These are phyloP conservation scores for Lanmaoa pseudosensibilis DNA, from an alignment of 768 basidiomycete species.

Conservation along the genomic window DNA sequence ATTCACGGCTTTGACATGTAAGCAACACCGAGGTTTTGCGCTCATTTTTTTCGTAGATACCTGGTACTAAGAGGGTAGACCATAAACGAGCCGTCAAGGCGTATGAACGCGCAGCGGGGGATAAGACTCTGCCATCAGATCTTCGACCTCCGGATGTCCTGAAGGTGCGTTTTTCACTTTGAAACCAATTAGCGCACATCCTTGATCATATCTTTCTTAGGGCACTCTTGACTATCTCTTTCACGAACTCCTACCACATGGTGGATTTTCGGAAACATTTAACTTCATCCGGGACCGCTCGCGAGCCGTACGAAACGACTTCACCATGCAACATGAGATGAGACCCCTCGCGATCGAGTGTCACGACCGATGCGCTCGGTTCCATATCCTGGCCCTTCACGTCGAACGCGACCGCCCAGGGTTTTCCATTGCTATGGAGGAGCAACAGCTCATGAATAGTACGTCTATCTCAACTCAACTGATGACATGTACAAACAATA, in stretches of 20 bases:
- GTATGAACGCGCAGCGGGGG: constrained; percentile 93
- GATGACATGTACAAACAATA: not conserved
- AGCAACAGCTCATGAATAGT: constrained; percentile 93
- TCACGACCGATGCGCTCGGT: constrained; percentile 91
- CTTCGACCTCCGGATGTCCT: constrained; percentile 84
- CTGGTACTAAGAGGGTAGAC: constrained; percentile 82
- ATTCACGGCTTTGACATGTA: constrained; percentile 1
- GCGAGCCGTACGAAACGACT: constrained; percentile 87
- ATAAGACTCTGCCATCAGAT: constrained; percentile 89
- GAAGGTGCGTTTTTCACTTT: constrained; percentile 47
- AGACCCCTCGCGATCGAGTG: constrained; percentile 80
- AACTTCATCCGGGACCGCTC: constrained; percentile 92
- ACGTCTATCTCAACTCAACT: constrained; percentile 29
- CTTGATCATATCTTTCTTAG: constrained; percentile 37
- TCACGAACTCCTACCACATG: constrained; percentile 68
- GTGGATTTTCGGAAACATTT: constrained; percentile 69
- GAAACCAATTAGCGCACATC: not conserved
- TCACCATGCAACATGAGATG: constrained; percentile 87
- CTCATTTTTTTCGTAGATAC: constrained; percentile 57
- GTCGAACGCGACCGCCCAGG: constrained; percentile 52
- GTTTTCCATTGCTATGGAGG: constrained; percentile 71
- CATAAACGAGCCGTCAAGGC: constrained; percentile 89
- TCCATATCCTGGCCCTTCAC: constrained; percentile 85
- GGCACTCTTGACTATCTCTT: constrained; percentile 92
- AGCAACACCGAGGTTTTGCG: constrained; percentile 5